Base-by-base conservation (phyloP, 2,329 filamentous ascomycete species). In the Xylaria sp. region DNA sequence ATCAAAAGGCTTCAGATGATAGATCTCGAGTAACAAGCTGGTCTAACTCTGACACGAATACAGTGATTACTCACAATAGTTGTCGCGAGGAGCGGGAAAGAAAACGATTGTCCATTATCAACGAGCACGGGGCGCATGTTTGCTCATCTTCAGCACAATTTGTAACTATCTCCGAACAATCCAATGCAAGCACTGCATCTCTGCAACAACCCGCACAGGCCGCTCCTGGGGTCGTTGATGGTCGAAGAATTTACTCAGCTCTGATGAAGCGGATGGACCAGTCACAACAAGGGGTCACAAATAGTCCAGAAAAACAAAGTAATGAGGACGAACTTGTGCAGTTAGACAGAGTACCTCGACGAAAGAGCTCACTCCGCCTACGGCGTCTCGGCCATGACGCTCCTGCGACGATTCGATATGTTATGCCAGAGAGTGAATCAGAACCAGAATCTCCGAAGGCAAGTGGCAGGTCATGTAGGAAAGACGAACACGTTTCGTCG, bases 1-100 rank as follows among this genome's bases (percentile, higher is more conserved):
- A 82, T 6, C 78, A 77, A 48, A 79, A 79, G 59, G 74, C 74
- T 0, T 81, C 79, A 15, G 85, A 87, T 46, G 85, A 88, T 23
- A 87, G 82, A 71, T 91, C 89, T n/a, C 82, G 90, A 26, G 87
- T 92, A 59, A 92, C 90, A 1, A 93, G 91, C 77, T 93, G 91
- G 91, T 87, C 86, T 4, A 88, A 89, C 69, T 92, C 90, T 0
- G 87, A 86, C 1, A 83, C 84, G 1, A 85, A 85, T 65, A 88
- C 86, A 2, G 84, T 87, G 2, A 79, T 84, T 6, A 87, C 77
- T 67, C 84, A 81, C 67, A 82, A 67, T 60, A 80, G 70, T 65
- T 76, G 63, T 53, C 79, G 67, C 20, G 79, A 76, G 1, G 84
- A 87, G 68, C 80, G 85, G 82, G 82, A 87, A 67, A 77, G 81